These are phyloP conservation scores for Adansonia gregorii DNA, from an alignment of 441 rosid genomes.

Conservation along the genomic window DNA sequence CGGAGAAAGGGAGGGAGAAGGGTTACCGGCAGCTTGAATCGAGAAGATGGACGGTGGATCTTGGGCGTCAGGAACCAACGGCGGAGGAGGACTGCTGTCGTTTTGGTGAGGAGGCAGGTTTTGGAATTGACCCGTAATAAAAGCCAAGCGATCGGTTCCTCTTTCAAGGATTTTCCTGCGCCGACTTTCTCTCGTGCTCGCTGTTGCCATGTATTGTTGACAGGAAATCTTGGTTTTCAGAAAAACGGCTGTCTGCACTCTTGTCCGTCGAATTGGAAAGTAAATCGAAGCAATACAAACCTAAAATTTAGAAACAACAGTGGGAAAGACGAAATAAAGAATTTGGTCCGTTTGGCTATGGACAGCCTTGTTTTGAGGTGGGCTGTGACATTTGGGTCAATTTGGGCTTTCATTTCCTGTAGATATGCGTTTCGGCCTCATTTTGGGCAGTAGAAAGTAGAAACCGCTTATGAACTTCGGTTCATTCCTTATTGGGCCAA, in stretches of 20 bases:
- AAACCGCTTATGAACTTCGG: not conserved
- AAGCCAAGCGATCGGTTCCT: constrained; percentile 87
- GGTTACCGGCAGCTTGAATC: constrained; percentile 41
- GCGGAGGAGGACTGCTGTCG: constrained; percentile 37
- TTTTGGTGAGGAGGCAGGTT: constrained; percentile 35
- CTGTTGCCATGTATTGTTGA: constrained; percentile 52
- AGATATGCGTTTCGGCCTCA: not conserved
- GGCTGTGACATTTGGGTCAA: not conserved
- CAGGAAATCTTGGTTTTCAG: not conserved
- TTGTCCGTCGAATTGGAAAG: not conserved
- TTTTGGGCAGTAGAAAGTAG: not conserved
- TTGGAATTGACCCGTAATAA: constrained; percentile 67
- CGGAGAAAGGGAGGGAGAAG: not conserved
- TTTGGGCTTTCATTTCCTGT: not conserved
- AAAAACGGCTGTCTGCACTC: not conserved
- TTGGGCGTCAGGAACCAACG: constrained; percentile 30
- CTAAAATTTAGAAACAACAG: not conserved
- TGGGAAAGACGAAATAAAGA: not conserved
- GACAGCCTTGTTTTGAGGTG: no score
- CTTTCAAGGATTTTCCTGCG: constrained; percentile 76
- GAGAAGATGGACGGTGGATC: constrained; percentile 25
- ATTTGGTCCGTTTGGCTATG: not conserved
- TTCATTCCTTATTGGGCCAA: not conserved
- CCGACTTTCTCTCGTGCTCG: constrained; percentile 70
- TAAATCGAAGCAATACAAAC: no score